Percentiles rank a stretch among this genome's conserved stretches.
These are phyloP conservation scores for Ulmus americana DNA, from an alignment of 331 rosid species.

Conservation along the genomic window DNA sequence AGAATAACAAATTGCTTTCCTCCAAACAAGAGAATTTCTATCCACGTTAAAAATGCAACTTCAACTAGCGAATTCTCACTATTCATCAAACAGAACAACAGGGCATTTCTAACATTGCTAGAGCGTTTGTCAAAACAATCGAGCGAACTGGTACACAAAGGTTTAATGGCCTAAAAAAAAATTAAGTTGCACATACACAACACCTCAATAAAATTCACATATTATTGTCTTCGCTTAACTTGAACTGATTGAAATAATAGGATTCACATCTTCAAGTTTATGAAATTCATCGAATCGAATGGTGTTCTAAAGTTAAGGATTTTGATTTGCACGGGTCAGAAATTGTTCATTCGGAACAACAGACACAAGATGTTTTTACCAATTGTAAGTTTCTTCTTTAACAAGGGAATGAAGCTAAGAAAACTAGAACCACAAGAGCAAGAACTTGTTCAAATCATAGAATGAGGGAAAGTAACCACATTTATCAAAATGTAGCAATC, in stretches of 20 bases:
- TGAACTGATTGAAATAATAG: not conserved
- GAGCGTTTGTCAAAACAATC: not conserved
- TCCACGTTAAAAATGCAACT: not conserved
- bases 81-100: not conserved
- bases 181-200: not conserved
- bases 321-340: not conserved
- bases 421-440: not conserved
- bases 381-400: not conserved
- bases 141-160: not conserved
- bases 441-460: too few species aligned
- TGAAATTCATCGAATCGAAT: not conserved
- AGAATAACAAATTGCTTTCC: not conserved
- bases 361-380: not conserved
- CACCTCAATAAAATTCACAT: not conserved
- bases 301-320: too few species aligned
- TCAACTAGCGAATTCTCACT: not conserved
- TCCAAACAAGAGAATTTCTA: not conserved
- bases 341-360: not conserved
- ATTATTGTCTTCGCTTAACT: not conserved
- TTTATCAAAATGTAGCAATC: not conserved
- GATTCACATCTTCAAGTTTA: not conserved
- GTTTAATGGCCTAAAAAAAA: not conserved
- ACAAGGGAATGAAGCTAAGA: not conserved
- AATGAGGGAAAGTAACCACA: not conserved
- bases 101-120: not conserved